Conservation (phyloP, 306 rosid genomes). For the Luffa aegyptiaca region DNA sequence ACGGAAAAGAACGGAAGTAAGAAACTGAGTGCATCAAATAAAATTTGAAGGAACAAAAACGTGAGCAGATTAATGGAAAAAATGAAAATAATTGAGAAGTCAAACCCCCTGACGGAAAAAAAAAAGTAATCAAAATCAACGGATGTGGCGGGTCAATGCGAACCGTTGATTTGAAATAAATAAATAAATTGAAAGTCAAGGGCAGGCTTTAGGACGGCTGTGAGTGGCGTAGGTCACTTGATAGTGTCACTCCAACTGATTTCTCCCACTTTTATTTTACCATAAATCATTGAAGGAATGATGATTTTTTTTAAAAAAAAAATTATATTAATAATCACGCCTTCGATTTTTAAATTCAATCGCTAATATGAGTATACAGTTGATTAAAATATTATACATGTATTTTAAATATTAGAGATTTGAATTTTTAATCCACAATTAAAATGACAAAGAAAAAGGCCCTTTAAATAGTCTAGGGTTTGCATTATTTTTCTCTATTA, state of each 20-base stretch:
- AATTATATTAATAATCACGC: neutral
- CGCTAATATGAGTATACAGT: no score
- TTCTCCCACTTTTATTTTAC: neutral
- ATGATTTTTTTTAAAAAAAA: neutral
- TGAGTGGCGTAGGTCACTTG: neutral
- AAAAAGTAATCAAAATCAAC: neutral
- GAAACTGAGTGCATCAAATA: neutral
- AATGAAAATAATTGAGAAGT: neutral
- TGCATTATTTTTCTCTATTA: no score
- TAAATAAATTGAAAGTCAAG: neutral
- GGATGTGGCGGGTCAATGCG: neutral
- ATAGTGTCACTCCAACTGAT: neutral
- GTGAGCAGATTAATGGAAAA: neutral
- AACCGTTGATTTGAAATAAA: neutral
- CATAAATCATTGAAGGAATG: neutral
- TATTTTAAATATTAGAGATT: no score
- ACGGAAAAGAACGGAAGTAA: neutral
- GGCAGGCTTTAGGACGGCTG: neutral
- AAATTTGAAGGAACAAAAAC: neutral
- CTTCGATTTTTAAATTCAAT: neutral
- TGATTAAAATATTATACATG: no score
- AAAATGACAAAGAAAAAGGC: no score
- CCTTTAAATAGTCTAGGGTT: no score
- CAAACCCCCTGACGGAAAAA: neutral
- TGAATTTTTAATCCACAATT: no score